Base-by-base conservation (phyloP, 306 rosid genomes). In the Vigna nakashimae region DNA sequence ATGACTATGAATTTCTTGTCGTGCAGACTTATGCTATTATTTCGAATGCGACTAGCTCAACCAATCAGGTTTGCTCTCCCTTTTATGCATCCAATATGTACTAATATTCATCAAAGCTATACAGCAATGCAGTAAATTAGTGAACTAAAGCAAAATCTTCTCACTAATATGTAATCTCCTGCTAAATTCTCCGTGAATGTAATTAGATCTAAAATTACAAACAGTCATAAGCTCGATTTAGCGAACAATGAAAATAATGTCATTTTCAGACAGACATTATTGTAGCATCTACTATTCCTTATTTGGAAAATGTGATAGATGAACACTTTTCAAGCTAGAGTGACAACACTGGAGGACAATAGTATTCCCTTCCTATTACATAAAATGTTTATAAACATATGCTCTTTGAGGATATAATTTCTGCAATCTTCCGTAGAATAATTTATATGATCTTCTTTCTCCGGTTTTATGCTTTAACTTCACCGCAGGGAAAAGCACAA, bases 11-110 rank as follows among this genome's bases (percentile, higher is more conserved):
- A 70, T 59, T 74, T 84, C 67, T 58, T 78, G 24, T 66, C n/a
- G 6, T 81, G 82, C 89, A 93, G 96, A 89, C 91, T 12, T 89
- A 79, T 60, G 96, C 96, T 62, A 88, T 93, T 64, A 87, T 93
- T 83, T 93, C 96, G 42, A 86, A 84, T 78, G 96, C 91, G 10
- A 89, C 96, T 49, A 88, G 89, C 82, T 85, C 92, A 77, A 24
- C 78, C 78, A 78, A 90, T 89, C 98, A 93, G 96, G 97, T 92
- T 56, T 30, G 80, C 40, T 70, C 2, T 73, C 56, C 9, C 6
- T 49, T 62, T 43, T 22, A 30, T 73, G 74, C 14, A 26, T 52
- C 50, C n/a, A 45, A 50, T 36, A 1, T 49, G 20, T 14, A 7
- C 16, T 15, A 49, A 70, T 49, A 48, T 42, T 79, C 64, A 62